phyloP scores from a whole-genome alignment of 208 protist genomes.

The Novymonas esmeraldas region DNA sequence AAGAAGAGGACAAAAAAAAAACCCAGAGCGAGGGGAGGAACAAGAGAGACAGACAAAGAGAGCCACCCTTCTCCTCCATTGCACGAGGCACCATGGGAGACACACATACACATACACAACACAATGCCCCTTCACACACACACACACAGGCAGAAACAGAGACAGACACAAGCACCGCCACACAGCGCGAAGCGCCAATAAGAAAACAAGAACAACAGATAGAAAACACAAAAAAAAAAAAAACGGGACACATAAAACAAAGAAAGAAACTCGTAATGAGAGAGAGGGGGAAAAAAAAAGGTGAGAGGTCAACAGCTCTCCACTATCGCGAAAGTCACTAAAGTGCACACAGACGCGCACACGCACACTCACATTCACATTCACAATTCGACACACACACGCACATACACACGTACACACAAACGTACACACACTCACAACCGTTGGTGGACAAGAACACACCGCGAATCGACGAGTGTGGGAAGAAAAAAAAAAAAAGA shows the following conservation, averaged over 20 bases:
- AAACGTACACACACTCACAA: neutral
- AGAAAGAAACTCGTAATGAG: neutral
- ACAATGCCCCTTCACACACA: neutral
- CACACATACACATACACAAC: too few species aligned
- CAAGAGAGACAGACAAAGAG: too few species aligned
- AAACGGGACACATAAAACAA: constrained; percentile 1
- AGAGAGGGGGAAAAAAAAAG: neutral
- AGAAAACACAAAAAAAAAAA: constrained; percentile 1
- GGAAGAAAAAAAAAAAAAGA: constrained; percentile 1
- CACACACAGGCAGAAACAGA: neutral
- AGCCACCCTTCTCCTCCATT: too few species aligned
- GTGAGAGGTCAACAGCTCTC: neutral
- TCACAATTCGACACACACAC: neutral
- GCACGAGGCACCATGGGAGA: too few species aligned
- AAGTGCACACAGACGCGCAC: neutral
- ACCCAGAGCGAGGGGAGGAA: neutral
- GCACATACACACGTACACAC: neutral
- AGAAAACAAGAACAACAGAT: neutral
- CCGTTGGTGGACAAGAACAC: neutral
- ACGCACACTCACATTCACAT: neutral
- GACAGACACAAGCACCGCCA: neutral
- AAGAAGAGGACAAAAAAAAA: too few species aligned
- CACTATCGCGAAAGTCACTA: too few species aligned
- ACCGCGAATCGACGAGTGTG: neutral
- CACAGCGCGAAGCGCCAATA: neutral